Base-by-base conservation (phyloP, 108 stramenopile genomes). In the Cyclotella baltica region DNA sequence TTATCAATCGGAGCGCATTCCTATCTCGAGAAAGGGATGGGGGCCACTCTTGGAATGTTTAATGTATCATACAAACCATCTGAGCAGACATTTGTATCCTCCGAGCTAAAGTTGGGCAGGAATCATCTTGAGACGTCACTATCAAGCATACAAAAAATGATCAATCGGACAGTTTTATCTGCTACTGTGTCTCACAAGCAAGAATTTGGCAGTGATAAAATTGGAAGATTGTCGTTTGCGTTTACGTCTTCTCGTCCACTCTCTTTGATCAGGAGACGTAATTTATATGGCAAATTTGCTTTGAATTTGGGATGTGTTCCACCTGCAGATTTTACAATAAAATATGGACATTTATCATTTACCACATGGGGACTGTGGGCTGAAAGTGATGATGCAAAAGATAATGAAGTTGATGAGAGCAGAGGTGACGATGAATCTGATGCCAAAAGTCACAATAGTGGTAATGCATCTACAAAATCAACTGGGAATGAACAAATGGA, bases 21-120 rank as follows among this genome's bases (percentile, higher is more conserved):
- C 29, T 28, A 57, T 29, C 30, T 77, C 30, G 56, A 77, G 29
- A 76, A 84, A 20, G 83, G 83, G 19, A 27, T 63, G 36, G 83
- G 66, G 8, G 59, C 68, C 1, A 70, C 76, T 9, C 37, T 47
- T 25, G 76, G 76, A 15, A 23, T 55, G 0, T 20, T 87, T 0
- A 62, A 71, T 15, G 61, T 80, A 52, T 51, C 50, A 18, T 84
- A 87, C 46, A 31, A 69, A 69, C 83, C 86, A 28, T 38, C 47
- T 13, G 25, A 58, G 30, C 52, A 80, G 27, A 87, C 83, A 3
- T 43, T 57, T 62, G 48, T 87, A 13, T 47, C 74, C 9, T 69
- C 75, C 10, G 78, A 83, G 22, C 25, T 83, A 4, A 30, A 46
- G 3, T 40, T 80, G n/a, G 79, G 72, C n/a, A 25, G 67, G 19